Percentiles rank a stretch among this genome's conserved stretches.
Conservation (phyloP, 2,329 filamentous ascomycete genomes). For the Beauveria varroae region DNA sequence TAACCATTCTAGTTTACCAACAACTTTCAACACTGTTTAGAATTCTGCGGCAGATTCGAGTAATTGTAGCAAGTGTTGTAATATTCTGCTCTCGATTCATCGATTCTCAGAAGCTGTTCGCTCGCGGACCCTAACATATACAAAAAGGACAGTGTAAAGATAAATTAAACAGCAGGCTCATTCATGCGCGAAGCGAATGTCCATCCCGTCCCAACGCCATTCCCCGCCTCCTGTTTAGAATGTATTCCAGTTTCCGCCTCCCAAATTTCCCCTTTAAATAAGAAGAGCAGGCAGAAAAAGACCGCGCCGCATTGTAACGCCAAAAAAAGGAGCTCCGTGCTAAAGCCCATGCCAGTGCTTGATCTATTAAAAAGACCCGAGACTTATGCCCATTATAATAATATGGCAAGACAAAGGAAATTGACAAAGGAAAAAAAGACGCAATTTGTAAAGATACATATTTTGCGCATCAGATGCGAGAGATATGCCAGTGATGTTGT, state of each 20-base stretch:
- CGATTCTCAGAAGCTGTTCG: not conserved
- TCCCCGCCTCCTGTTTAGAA: not conserved
- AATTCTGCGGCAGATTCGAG: no score
- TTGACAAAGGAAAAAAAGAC: conserved; percentile 8
- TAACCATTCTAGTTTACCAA: no score
- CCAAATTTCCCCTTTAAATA: not conserved
- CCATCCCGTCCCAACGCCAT: conserved; percentile 6
- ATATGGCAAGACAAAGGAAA: not conserved
- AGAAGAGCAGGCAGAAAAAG: not conserved
- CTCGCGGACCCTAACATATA: not conserved
- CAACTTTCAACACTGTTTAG: no score
- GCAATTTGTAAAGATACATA: not conserved
- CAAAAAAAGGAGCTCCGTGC: not conserved
- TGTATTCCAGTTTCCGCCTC: not conserved
- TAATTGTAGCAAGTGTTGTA: not conserved
- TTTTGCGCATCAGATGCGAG: not conserved
- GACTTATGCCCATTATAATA: conserved; percentile 2
- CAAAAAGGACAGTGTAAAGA: conserved; percentile 4
- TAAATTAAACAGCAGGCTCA: not conserved
- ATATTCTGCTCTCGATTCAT: not conserved
- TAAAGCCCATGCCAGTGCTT: conserved; percentile 1
- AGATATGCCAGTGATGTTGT: not conserved
- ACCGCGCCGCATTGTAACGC: not conserved
- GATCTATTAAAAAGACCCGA: conserved; percentile 1
- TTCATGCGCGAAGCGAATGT: conserved; percentile 10